These are phyloP conservation scores for Oehlia diaphana DNA, from an alignment of 192 early-diverging fungal genomes.

Conservation along the genomic window DNA sequence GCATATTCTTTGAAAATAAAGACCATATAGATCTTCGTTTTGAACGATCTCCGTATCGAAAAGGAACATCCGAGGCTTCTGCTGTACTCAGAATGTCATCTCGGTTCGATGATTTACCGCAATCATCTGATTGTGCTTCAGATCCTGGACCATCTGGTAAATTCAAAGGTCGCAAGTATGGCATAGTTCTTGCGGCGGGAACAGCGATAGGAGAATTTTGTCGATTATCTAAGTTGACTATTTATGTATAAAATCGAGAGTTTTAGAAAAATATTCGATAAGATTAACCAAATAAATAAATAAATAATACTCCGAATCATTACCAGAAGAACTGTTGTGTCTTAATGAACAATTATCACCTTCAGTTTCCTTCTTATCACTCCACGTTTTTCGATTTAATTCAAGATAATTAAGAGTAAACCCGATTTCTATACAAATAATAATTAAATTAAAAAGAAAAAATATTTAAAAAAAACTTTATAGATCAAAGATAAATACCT, in stretches of 20 bases:
- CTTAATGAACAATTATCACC: conserved; percentile 1
- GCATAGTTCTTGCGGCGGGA: background rate
- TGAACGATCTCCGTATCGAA: background rate
- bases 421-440: conserved; percentile 35
- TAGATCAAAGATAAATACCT: conserved; percentile 33
- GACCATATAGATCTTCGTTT: background rate
- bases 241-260: background rate
- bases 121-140: background rate
- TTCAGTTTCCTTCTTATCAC: conserved; percentile 34
- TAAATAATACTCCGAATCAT: background rate
- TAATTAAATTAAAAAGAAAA: background rate
- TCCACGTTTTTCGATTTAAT: conserved; percentile 40
- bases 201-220: conserved; percentile 24
- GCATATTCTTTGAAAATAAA: background rate
- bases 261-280: background rate
- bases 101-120: too few species aligned
- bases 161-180: background rate
- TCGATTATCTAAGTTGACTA: conserved; percentile 7
- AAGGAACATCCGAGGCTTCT: conserved; percentile 1
- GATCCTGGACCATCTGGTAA: background rate
- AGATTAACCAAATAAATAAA: too few species aligned
- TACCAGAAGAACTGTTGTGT: background rate
- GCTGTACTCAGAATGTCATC: conserved; percentile 12
- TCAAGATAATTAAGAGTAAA: conserved; percentile 39
- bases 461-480: background rate